Evolutionary conservation across 2,329 filamentous ascomycete species (phyloP), one percentile per base, ranked within the genome.

Genomic region (Ramularia endophylla): DNA sequence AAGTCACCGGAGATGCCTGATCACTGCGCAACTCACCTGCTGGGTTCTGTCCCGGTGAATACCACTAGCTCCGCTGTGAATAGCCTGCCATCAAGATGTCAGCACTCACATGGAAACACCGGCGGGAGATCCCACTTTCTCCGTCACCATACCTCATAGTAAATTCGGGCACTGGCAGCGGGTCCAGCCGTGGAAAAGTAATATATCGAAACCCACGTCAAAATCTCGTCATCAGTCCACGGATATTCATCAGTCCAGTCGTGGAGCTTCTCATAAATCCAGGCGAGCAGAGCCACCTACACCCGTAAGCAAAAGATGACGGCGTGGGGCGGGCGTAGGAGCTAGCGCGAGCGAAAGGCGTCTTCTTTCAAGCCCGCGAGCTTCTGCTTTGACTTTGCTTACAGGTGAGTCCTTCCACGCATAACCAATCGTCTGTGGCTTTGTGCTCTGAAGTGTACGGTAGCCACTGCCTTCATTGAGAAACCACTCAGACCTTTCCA

Each of bases 231-330:
- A 45, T 86, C 80, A 0, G 77, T 81, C 83, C 83, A 89, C 0
- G 74, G 66, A 54, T 87, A 87, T 1, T 54, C 55, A 53, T 89
- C 84, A 0, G 79, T 80, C 85, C 85, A 90, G 52, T 84, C 80
- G 50, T 82, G 77, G 30, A 90, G 65, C 59, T 90, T 90, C 63
- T 90, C 86, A 51, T 84, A 85, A 22, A 90, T 79, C 85, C 85
- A 90, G 0, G 83, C 77, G 1, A 90, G 68, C 4, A 87, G 65
- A 0, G 75, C 82, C n/a, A 32, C 5, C 11, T 28, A 5, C 13
- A 5, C 11, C 27, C 4, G 27, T 28, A 4, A 28, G 27, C 27
- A 28, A 13, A 2, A 11, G 13, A 5, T 13, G 11, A 11, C 4
- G 27, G 13, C 27, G 13, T 28, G 13, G 27, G 13, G 27, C 11